Conservation (phyloP, 2,329 filamentous ascomycete species). For the Penicillium vulpinum region DNA sequence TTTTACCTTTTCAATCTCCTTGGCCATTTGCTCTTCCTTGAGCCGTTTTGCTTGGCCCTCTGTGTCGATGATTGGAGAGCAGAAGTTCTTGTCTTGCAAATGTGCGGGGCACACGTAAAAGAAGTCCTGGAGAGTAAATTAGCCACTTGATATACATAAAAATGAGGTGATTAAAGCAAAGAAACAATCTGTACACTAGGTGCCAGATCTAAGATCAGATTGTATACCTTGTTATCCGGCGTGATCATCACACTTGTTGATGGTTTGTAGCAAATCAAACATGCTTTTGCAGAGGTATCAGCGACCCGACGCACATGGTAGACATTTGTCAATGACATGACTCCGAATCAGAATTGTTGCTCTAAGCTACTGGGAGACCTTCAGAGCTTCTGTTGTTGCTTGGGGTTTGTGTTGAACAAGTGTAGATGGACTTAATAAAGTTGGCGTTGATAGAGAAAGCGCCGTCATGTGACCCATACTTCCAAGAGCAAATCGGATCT, state of each 20-base stretch:
- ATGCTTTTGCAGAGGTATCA: conserved; percentile 77
- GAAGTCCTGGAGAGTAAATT: conserved; percentile 65
- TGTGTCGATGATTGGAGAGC: conserved; percentile 54
- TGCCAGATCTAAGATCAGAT: background rate
- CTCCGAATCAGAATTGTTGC: too few species aligned
- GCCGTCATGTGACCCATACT: conserved; percentile 23
- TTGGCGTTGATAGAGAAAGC: conserved; percentile 2
- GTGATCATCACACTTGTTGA: conserved; percentile 85
- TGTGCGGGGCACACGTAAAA: conserved; percentile 89
- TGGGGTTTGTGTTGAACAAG: background rate
- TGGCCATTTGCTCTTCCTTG: conserved; percentile 46
- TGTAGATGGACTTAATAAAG: conserved; percentile 6
- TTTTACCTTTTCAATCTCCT: conserved; percentile 50
- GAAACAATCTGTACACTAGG: background rate
- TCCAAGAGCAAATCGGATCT: background rate
- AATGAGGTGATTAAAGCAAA: background rate
- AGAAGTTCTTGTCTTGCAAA: conserved; percentile 80
- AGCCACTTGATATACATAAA: background rate
- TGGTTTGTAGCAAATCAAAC: conserved; percentile 89
- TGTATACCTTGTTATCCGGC: conserved; percentile 77
- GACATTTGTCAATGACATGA: conserved; percentile 63
- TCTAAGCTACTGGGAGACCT: too few species aligned
- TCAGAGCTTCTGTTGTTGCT: background rate
- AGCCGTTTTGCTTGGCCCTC: conserved; percentile 45
- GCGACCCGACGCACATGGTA: conserved; percentile 87